These are phyloP conservation scores for Neopestalotiopsis sp. DNA, from an alignment of 2,329 filamentous ascomycete genomes.

Conservation along the genomic window DNA sequence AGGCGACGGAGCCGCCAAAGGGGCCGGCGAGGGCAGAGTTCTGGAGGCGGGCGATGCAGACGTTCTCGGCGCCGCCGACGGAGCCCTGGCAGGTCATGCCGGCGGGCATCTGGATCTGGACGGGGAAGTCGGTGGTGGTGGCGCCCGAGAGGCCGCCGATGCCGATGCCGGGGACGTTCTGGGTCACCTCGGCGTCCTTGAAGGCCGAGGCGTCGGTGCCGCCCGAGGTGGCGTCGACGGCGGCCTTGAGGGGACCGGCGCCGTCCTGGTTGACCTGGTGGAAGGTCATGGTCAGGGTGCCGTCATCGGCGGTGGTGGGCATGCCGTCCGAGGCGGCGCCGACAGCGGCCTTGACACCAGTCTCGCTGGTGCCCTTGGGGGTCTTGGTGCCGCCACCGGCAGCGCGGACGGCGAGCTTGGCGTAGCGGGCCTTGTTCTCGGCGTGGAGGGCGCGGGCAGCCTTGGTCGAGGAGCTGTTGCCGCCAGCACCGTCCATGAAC, in stretches of 20 bases:
- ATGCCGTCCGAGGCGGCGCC: conserved; percentile 60
- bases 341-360: conserved; percentile 48
- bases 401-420: conserved; percentile 29
- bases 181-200: conserved; percentile 58
- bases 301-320: conserved; percentile 62
- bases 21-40: conserved; percentile 65
- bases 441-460: conserved; percentile 21
- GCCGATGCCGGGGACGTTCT: conserved; percentile 62
- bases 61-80: conserved; percentile 61
- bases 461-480: conserved; percentile 33
- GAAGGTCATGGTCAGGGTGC: conserved; percentile 64
- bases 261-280: conserved; percentile 73
- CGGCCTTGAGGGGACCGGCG: conserved; percentile 63
- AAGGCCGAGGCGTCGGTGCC: conserved; percentile 64
- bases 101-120: conserved; percentile 65
- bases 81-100: conserved; percentile 67
- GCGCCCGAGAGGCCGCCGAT: conserved; percentile 61
- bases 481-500: conserved; percentile 57
- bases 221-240: conserved; percentile 63
- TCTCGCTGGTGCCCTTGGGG: conserved; percentile 42
- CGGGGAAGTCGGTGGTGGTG: conserved; percentile 63
- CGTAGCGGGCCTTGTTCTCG: conserved; percentile 31
- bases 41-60: conserved; percentile 66
- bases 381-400: conserved; percentile 30
- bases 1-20: conserved; percentile 67